Conservation (phyloP, 2,329 filamentous ascomycete species). For the Rasamsonia emersonii region DNA sequence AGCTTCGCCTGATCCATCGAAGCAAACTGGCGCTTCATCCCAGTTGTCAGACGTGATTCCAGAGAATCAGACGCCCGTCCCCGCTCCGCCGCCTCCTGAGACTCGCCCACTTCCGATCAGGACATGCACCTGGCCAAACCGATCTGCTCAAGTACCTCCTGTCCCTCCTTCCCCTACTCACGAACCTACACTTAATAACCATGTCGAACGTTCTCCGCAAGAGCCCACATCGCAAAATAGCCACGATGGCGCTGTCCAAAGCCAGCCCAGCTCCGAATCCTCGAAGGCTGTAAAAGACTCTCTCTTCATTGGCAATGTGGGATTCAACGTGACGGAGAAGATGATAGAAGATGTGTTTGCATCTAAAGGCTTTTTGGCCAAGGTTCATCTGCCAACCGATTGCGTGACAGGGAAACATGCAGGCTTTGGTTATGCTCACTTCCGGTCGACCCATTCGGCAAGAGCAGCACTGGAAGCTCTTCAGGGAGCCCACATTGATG, state of each 20-base stretch:
- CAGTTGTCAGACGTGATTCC: no score
- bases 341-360: slow-evolving; percentile 29
- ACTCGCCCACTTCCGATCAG: no score
- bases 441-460: slow-evolving; percentile 26
- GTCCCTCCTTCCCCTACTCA: no score
- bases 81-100: no score
- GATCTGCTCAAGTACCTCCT: no score
- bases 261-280: background rate
- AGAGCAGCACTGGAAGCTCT: slow-evolving; percentile 27
- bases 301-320: slow-evolving; percentile 35
- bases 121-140: no score
- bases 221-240: no score
- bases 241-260: background rate
- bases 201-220: no score
- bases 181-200: no score
- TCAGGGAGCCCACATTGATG: slow-evolving; percentile 29
- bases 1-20: no score
- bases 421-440: slow-evolving; percentile 33
- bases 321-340: slow-evolving; percentile 27
- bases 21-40: no score
- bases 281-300: slow-evolving; percentile 10
- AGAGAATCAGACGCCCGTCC: no score
- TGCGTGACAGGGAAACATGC: slow-evolving; percentile 24
- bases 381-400: slow-evolving; percentile 27
- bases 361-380: slow-evolving; percentile 27